Conservation (phyloP, 192 early-diverging fungal species). For the Coemansia sp. region DNA sequence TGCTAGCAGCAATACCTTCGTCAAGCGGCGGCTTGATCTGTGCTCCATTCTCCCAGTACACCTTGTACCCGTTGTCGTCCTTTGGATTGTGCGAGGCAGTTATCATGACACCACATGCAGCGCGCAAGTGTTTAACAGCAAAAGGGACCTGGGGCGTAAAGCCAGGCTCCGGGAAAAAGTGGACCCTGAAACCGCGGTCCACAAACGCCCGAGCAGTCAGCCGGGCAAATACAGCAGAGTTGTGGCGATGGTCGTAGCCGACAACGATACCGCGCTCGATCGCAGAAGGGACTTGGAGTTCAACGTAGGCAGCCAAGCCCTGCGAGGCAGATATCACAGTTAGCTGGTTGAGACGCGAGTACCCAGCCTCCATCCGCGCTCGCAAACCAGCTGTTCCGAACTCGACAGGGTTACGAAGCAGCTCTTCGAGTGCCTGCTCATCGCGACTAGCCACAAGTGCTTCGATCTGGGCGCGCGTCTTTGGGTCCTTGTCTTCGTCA, state of each 20-base stretch:
- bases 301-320: slow-evolving; percentile 73
- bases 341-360: slow-evolving; percentile 87
- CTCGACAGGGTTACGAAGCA: slow-evolving; percentile 59
- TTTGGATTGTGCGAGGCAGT: slow-evolving; percentile 96
- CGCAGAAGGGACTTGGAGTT: slow-evolving; percentile 57
- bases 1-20: slow-evolving; percentile 71
- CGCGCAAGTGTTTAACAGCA: slow-evolving; percentile 69
- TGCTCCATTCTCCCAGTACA: slow-evolving; percentile 86
- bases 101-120: slow-evolving; percentile 90
- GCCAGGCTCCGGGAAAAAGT: slow-evolving; percentile 69
- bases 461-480: slow-evolving; percentile 46
- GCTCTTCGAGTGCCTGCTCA: slow-evolving; percentile 24
- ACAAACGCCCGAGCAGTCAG: slow-evolving; percentile 84
- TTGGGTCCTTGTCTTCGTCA: slow-evolving; percentile 45
- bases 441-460: slow-evolving; percentile 24
- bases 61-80: slow-evolving; percentile 90
- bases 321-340: slow-evolving; percentile 93
- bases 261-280: slow-evolving; percentile 79
- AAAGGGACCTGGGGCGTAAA: slow-evolving; percentile 87
- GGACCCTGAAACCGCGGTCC: slow-evolving; percentile 73
- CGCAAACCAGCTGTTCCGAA: slow-evolving; percentile 89
- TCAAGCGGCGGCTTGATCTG: slow-evolving; percentile 93
- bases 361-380: slow-evolving; percentile 93
- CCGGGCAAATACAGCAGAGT: slow-evolving; percentile 77
- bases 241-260: slow-evolving; percentile 92